Evolutionary conservation across 73 alveolate species (phyloP).

Genomic region (Paramecium biaurelia): DNA sequence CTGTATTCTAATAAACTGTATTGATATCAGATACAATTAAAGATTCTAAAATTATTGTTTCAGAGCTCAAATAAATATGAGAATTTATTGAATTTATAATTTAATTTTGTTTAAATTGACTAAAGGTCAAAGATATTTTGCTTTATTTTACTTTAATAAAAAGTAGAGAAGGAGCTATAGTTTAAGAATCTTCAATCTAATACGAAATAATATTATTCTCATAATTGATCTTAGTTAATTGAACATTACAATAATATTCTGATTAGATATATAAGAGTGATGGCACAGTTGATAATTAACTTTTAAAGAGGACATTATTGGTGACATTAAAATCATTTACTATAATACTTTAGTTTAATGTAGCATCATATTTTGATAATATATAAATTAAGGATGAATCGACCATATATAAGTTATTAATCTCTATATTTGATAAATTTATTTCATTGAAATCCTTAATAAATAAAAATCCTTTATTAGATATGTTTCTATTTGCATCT

Average conservation of each 20-base stretch:
- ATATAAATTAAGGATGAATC: not conserved
- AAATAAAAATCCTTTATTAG: not conserved
- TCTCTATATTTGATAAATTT: not conserved
- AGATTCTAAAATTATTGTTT: not conserved
- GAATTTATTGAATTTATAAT: not conserved
- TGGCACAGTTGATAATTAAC: not conserved
- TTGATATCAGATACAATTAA: not conserved
- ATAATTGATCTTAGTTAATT: not conserved
- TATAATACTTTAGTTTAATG: not conserved
- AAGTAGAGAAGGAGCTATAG: not conserved
- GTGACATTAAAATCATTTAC: not conserved
- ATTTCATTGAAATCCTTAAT: not conserved
- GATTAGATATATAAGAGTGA: not conserved
- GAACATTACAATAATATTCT: not conserved
- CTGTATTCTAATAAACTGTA: not conserved
- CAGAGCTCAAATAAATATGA: not conserved
- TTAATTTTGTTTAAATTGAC: not conserved
- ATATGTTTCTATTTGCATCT: not conserved
- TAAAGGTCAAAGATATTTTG: not conserved
- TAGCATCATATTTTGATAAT: not conserved
- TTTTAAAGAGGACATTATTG: not conserved
- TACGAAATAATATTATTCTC: not conserved
- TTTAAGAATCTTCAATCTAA: not conserved
- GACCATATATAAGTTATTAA: not conserved
- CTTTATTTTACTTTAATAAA: not conserved